Conservation (phyloP, 2,329 filamentous ascomycete genomes). For the Dendryphion nanum region DNA sequence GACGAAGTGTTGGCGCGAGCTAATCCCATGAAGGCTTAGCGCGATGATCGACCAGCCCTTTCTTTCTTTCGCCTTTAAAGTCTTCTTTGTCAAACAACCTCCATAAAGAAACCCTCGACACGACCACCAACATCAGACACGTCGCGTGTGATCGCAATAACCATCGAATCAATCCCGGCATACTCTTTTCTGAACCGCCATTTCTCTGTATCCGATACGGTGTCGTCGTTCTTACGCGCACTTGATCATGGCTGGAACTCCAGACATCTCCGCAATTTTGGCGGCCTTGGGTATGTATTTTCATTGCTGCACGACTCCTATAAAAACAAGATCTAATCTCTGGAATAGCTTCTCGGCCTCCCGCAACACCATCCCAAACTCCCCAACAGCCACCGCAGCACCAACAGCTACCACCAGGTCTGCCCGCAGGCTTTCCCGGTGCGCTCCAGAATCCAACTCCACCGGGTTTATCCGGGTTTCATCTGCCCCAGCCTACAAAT, state of each 20-base stretch:
- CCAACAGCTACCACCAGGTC: conserved; percentile 43
- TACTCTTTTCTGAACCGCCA: too few relatives aligned
- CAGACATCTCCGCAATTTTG: conserved; percentile 40
- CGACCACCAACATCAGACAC: too few relatives aligned
- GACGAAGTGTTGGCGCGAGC: too few relatives aligned
- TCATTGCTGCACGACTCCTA: not conserved
- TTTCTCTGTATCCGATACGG: too few relatives aligned
- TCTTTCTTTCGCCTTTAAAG: too few relatives aligned
- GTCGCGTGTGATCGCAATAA: too few relatives aligned
- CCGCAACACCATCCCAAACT: conserved; percentile 49
- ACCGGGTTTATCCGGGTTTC: conserved; percentile 45
- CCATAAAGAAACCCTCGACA: too few relatives aligned
- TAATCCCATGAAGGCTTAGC: too few relatives aligned
- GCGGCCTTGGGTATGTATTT: conserved; percentile 35
- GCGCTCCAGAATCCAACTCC: conserved; percentile 41
- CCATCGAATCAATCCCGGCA: too few relatives aligned
- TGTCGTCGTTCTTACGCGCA: too few relatives aligned
- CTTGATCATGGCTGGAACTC: conserved; percentile 35
- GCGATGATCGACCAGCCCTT: too few relatives aligned
- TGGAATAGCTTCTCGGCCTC: conserved; percentile 48
- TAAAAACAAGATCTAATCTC: conserved; percentile 8
- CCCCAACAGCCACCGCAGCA: conserved; percentile 41
- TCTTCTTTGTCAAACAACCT: too few relatives aligned
- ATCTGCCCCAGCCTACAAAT: conserved; percentile 65
- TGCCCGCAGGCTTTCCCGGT: conserved; percentile 46